Evolutionary conservation across 2,329 filamentous ascomycete species (phyloP), one percentile per base, ranked within the genome.

Genomic region (Colletotrichum sp.): DNA sequence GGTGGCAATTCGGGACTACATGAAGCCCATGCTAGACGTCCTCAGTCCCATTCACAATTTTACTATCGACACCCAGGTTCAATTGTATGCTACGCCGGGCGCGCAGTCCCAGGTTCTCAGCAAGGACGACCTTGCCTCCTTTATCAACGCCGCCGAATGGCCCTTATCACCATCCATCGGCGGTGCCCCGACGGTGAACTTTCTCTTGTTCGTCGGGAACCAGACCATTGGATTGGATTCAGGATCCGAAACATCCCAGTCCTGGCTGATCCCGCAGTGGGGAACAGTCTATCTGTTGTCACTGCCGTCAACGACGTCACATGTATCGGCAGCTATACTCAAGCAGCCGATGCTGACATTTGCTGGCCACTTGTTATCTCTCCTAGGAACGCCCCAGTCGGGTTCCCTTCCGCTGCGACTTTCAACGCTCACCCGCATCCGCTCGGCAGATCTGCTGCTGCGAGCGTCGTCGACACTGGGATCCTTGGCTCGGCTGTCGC

Each of bases 91-190:
- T n/a, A 86, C 88, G 2, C 91, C 92, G 0, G 90, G 92, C n/a
- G 90, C 92, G 2, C 89, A 91, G 80, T 88, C 89, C 18, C 86
- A 93, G 28, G 89, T 94, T 0, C 87, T 99, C 43, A 93, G 91
- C 80, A 96, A 95, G 82, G 94, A 98, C 79, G 96, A 98, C 80
- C 89, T 99, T 2, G 95, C 95, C 48, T 96, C 95, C 2, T 99
- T 99, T 82, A 96, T 99, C 84, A 99, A 99, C 81, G 96, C 96
- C 4, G 97, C 97, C 3, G 97, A 99, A 86, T 99, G 97, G 97
- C 97, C 97, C 1, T 86, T 99, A 4, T 98, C 94, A 77, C 96
- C 96, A 1, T 98, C 95, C 72, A 99, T 99, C 79, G 97, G 96
- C 57, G 93, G 92, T 21, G 96, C 96, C 0, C 97, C 97, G 1